Base-by-base conservation (phyloP, 331 rosid genomes). In the Arachis monticola region DNA sequence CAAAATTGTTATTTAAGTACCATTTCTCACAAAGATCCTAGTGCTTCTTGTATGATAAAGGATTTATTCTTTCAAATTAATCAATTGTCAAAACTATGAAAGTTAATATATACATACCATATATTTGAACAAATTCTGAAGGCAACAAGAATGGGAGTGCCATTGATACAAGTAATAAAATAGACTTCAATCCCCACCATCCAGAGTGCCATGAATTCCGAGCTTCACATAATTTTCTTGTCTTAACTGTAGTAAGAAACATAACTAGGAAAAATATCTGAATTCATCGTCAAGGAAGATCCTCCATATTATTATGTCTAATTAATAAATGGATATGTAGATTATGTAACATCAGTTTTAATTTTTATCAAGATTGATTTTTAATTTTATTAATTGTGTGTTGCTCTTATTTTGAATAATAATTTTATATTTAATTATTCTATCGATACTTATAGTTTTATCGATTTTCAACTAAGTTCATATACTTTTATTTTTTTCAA, bases 181-280 rank as follows among this genome's bases (percentile, higher is more conserved):
- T 51, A 72, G 60, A 61, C 91, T 93, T 93, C 47, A 83, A 51
- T 61, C 77, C 80, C 98, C 98, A 91, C 89, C 86, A 80, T 53
- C 89, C 92, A 38, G 97, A 89, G 83, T 91, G 98, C 97, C 96
- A 93, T 40, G 73, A 76, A 81, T 83, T 88, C 75, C 89, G 62
- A 87, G 64, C 74, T 78, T 87, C 87, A 67, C 57, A 50, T 65
- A 93, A 63, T 78, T 91, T 93, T 78, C 81, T 88, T 78, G 96
- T 85, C 70, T 83, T 86, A 12, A 78, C 83, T 59, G 98, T 87
- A 5, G 84, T 88, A 55, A 88, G 73, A 76, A 91, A 89, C 97
- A 93, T 93, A 27, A 89, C 64, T 60, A 73, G 84, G 89, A 91
- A 91, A 87, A 89, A 91, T 81, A 91, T 88, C 97, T 93, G 85